Evolutionary conservation across 2,329 filamentous ascomycete species (phyloP), one percentile per base, ranked within the genome.

Genomic region (Colletotrichum sublineola): DNA sequence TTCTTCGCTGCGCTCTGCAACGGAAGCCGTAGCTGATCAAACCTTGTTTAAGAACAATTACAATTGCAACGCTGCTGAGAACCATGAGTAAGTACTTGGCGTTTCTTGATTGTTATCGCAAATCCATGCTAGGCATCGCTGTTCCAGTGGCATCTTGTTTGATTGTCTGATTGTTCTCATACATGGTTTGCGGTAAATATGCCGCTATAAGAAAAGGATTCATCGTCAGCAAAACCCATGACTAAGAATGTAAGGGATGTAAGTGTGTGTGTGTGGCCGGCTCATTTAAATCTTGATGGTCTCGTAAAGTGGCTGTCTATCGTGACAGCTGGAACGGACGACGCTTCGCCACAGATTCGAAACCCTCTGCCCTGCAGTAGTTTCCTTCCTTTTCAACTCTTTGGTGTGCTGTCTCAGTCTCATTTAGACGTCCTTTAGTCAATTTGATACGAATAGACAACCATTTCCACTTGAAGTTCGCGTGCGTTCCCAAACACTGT

Each of bases 171-270:
- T 46, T 31, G 20, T 12, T 56, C 33, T 55, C 24, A 9, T 42
- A 29, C 40, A 31, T 38, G 31, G 44, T 15, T 44, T 24, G 6
- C n/a, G 42, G 55, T 15, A 6, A 36, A 42, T 38, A 46, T 50
- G 55, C 42, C 62, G 11, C 56, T 50, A 44, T 12, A 68, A 29
- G 40, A 67, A 67, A 57, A 68, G 24, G 24, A 24, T 24, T 24
- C 24, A 24, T 24, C 24, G 24, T 24, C 24, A 24, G 24, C 24
- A 24, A 24, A 24, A 24, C 24, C 24, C 24, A 24, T 24, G 24
- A 24, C 24, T 24, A 24, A 24, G 1, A 24, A 24, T 24, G 24
- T 24, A 24, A 24, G 24, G 24, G 24, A 58, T 24, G 63, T 31
- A 55, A 67, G 63, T 46, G 50, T 42, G 5, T 4, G 38, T 50